Percentiles rank a stretch among this genome's conserved stretches.
These are phyloP conservation scores for Fraxinus velutina DNA, from an alignment of 305 asterid genomes.

Conservation along the genomic window DNA sequence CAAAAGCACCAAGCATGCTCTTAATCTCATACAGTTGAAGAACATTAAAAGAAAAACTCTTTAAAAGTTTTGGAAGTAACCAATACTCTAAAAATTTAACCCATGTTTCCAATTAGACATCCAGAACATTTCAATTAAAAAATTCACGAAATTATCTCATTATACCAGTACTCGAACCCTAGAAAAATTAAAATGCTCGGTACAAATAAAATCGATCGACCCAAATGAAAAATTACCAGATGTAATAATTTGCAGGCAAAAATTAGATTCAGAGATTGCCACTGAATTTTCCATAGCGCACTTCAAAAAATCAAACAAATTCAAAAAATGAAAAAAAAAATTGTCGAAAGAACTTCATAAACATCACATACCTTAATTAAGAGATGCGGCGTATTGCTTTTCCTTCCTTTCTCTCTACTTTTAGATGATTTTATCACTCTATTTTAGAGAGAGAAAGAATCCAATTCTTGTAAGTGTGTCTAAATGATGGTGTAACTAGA, in stretches of 20 bases:
- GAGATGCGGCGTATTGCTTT: constrained; percentile 9
- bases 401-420: constrained; percentile 10
- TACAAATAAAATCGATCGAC: neutral
- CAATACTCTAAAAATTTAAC: neutral
- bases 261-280: neutral
- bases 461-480: neutral
- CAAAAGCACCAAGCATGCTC: neutral
- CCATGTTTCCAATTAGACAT: neutral
- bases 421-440: constrained; percentile 2
- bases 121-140: neutral
- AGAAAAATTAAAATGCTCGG: neutral
- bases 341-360: neutral
- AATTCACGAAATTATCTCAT: neutral
- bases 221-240: neutral
- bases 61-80: neutral
- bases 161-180: neutral
- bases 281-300: neutral
- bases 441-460: neutral
- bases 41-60: neutral
- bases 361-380: constrained; percentile 22
- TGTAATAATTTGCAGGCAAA: neutral
- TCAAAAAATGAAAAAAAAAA: neutral
- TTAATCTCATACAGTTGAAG: neutral
- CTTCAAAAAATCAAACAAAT: neutral
- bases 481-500: neutral